Evolutionary conservation across 257 asterid genomes (phyloP).

Genomic region (Plectranthus barbatus): DNA sequence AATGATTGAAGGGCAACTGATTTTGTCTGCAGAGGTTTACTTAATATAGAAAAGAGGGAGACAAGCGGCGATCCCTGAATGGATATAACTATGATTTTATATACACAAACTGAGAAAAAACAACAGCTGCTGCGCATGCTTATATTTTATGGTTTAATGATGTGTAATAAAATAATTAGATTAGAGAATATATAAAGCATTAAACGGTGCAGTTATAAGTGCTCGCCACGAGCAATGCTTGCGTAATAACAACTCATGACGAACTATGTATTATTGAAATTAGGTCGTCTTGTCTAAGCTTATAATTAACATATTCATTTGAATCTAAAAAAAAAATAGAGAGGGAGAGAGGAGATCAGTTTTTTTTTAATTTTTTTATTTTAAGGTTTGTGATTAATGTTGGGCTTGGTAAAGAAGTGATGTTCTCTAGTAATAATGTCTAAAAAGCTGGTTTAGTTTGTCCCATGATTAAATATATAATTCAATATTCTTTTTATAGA

Average conservation of each 20-base stretch:
- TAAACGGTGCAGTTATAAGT: slow-evolving; percentile 16
- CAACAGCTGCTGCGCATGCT: slow-evolving; percentile 23
- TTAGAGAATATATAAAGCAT: slow-evolving; percentile 8
- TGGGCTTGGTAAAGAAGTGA: no score
- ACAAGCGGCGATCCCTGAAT: slow-evolving; percentile 12
- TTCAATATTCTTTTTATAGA: no score
- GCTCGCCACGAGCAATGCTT: slow-evolving; percentile 28
- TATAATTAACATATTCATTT: no score
- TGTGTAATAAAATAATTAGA: neutral
- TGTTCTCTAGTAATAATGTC: no score
- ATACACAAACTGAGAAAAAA: slow-evolving; percentile 8
- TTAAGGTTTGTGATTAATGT: no score
- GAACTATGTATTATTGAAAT: neutral
- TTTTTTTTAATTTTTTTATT: no score
- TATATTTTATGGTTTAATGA: slow-evolving; percentile 14
- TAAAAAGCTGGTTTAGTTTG: no score
- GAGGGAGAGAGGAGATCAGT: no score
- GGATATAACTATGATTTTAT: slow-evolving; percentile 8
- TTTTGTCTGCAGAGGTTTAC: slow-evolving; percentile 15
- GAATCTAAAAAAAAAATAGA: no score
- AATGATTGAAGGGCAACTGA: neutral
- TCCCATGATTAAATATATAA: no score
- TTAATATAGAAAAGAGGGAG: slow-evolving; percentile 20
- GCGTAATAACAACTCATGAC: slow-evolving; percentile 17
- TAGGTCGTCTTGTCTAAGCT: neutral